Evolutionary conservation across 2,329 filamentous ascomycete species (phyloP), one percentile per base, ranked within the genome.

Genomic region (Cladosporium sp.): DNA sequence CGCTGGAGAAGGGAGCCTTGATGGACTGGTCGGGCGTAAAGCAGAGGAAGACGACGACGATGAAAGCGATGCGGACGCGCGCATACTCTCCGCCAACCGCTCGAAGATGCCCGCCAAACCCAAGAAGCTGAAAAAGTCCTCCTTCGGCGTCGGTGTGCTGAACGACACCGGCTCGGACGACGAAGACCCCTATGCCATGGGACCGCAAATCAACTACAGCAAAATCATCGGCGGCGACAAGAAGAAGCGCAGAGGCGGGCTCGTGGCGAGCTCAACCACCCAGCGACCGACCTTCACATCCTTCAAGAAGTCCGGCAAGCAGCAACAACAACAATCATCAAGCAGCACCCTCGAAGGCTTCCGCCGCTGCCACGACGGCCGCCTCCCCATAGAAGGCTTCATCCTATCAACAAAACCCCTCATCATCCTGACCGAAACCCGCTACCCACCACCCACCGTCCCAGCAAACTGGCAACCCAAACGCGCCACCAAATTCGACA

Each of bases 151-250:
- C 12, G 92, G 92, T 0, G 77, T 96, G 1, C 71, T 97, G 40
- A 96, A 97, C 61, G 92, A 96, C 58, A 93, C 85, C 17, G 91
- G 90, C 9, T 96, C 92, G 4, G 93, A 97, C 58, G 91, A 96
- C 40, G 93, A 97, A 61, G 91, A 96, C 62, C 88, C 89, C 0
- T 97, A 96, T 64, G 88, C 92, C 52, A 85, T 97, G 47, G 92
- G 92, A 0, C 93, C 93, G 0, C 86, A 84, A 58, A 95, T 96
- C 65, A 89, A 85, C 11, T 96, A 95, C 68, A 95, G 88, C 60
- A 82, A 84, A 36, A 78, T 85, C 4, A 82, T 96, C 53, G 90
- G 89, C 15, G 86, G 85, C 0, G 86, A 91, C 56, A 95, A 88
- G 68, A 84, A 85, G 63, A 82, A 80, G 52, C 39, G 53, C 1